Evolutionary conservation across 257 asterid species (phyloP), one percentile per base, ranked within the genome.

Genomic region (Sherardia arvensis): DNA sequence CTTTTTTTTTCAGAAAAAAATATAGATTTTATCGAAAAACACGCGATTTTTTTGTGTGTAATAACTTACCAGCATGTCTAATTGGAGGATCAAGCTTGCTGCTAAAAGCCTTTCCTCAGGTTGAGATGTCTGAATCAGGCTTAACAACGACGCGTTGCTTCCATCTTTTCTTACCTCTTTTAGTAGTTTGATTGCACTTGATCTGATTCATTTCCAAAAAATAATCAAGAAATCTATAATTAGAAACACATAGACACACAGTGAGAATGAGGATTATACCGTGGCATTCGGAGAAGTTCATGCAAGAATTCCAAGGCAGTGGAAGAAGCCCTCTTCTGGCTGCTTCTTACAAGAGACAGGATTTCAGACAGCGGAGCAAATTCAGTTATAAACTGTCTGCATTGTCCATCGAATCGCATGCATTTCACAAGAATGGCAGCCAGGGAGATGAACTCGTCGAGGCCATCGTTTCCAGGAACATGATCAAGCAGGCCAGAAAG

Each of bases 81-180:
- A 74, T 65, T 91, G 98, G 62, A 91, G 90, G 36, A 88, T 71
- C 81, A 88, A 73, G 70, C 84, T 85, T 62, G 97, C 95, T 70
- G 98, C 96, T 69, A 86, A 79, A 74, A 86, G 80, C 66, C 76
- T 83, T 72, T 80, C 69, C 62, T 85, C 90, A 15, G 79, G 74
- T 62, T 82, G 84, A 36, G 86, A 83, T 34, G 79, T 76, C 71
- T 88, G 88, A n/a, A 74, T 62, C 53, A 86, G 88, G 60, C 80
- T 79, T 49, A 79, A 76, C 22, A 79, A 76, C 22, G 88, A 59
- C 32, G 84, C 84, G 55, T 53, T 57, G 77, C 85, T 80, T 71
- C 92, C 88, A 64, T 81, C 87, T 59, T 79, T 71, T 69, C 73
- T 83, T 27, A 91, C 88, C 81, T 83, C 83, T 79, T 85, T 80